Conservation (phyloP, 202 grass and related monocot genomes). For the Carex sylvatica region DNA sequence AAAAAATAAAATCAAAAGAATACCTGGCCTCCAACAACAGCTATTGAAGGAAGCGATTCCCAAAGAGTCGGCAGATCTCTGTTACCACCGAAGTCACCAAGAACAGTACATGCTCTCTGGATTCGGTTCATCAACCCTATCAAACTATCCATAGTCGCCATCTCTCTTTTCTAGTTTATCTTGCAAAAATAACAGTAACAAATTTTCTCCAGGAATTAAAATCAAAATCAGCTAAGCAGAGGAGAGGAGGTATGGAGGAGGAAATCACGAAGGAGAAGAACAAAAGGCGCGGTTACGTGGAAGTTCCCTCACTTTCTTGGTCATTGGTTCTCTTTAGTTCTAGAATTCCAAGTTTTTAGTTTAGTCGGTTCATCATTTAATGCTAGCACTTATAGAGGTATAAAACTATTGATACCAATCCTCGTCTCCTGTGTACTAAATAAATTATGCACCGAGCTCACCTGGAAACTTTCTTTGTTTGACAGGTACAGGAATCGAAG, state of each 20-base stretch:
- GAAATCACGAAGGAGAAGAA: not conserved
- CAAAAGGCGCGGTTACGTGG: constrained; percentile 13
- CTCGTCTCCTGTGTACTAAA: not conserved
- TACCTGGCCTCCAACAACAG: constrained; percentile 79
- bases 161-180: not conserved
- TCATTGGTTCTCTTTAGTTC: constrained; percentile 3
- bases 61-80: constrained; percentile 54
- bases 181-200: constrained; percentile 11
- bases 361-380: not conserved
- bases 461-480: not conserved
- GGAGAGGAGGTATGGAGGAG: not conserved
- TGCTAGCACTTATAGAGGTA: not conserved
- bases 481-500: not conserved
- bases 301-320: not conserved
- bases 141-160: constrained; percentile 56
- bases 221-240: not conserved
- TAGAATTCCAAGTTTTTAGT: constrained; percentile 6
- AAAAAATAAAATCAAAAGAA: not conserved
- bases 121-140: constrained; percentile 67
- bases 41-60: constrained; percentile 69
- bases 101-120: constrained; percentile 68
- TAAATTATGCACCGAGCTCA: not conserved
- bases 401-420: not conserved
- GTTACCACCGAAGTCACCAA: constrained; percentile 49
- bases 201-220: not conserved